Evolutionary conservation across 352 stramenopile species (phyloP).

Genomic region (Achlya hypogyna): DNA sequence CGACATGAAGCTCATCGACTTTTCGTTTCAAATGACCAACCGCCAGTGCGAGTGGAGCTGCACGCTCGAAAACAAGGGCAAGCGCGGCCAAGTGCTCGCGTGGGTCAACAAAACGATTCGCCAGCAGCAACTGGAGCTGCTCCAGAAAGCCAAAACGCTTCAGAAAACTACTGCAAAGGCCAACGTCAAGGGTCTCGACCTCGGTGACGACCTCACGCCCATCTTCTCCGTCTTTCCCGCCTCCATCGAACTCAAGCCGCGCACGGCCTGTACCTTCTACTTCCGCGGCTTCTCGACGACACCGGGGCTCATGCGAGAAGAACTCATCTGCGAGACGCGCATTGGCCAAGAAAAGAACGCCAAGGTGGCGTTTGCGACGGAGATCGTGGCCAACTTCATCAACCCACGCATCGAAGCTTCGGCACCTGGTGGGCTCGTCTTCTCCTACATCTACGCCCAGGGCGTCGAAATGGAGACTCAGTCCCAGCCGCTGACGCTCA

Average conservation of each 20-base stretch:
- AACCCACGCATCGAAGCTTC: conserved; percentile 81
- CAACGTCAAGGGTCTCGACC: conserved; percentile 20
- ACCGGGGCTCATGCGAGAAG: conserved; percentile 61
- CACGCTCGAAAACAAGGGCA: conserved; percentile 93
- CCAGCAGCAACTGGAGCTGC: conserved; percentile 28
- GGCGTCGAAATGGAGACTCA: conserved; percentile 50
- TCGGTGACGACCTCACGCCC: conserved; percentile 32
- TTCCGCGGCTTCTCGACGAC: conserved; percentile 78
- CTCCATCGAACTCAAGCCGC: conserved; percentile 88
- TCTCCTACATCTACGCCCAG: conserved; percentile 83
- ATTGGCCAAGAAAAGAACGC: conserved; percentile 89
- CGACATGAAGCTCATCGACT: conserved; percentile 87
- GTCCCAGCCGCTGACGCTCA: conserved; percentile 69
- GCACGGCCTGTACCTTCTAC: conserved; percentile 89
- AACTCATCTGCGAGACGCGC: conserved; percentile 85
- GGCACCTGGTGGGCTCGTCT: conserved; percentile 43
- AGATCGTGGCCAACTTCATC: conserved; percentile 86
- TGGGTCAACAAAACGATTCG: conserved; percentile 86
- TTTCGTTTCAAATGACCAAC: conserved; percentile 87
- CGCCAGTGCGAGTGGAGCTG: conserved; percentile 86
- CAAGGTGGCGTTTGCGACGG: conserved; percentile 81
- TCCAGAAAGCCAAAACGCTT: conserved; percentile 23
- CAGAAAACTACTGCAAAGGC: conserved; percentile 14
- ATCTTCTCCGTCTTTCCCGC: conserved; percentile 86
- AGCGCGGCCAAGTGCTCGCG: conserved; percentile 83